Conservation (phyloP, 306 rosid species). For the Dryas octopetala region DNA sequence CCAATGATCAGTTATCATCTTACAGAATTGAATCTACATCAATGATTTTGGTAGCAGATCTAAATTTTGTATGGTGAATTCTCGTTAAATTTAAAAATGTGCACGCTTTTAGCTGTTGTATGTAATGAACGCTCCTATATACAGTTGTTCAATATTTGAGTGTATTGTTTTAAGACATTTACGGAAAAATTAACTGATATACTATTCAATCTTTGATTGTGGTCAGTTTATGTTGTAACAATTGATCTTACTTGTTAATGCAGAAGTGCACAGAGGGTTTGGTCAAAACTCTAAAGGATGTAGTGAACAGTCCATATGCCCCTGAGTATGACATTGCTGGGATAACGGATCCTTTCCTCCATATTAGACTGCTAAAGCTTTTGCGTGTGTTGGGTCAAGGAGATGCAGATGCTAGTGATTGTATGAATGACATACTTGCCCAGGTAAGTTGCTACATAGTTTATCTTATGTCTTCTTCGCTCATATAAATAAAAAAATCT, state of each 20-base stretch:
- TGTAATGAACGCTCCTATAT: constrained; percentile 18
- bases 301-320: constrained; percentile 86
- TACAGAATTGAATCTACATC: not conserved
- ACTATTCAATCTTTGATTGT: constrained; percentile 14
- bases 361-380: constrained; percentile 85
- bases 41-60: not conserved
- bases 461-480: constrained; percentile 9
- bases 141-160: constrained; percentile 11
- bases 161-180: constrained; percentile 1
- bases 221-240: constrained; percentile 23
- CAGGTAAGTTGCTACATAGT: constrained; percentile 57
- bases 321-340: constrained; percentile 98
- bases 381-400: constrained; percentile 91
- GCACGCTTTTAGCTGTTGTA: not conserved
- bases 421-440: constrained; percentile 98
- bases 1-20: not conserved
- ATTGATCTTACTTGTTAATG: constrained; percentile 35
- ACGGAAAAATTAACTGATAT: constrained; percentile 21
- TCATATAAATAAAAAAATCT: too few species aligned
- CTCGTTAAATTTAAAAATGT: not conserved
- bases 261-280: constrained; percentile 87
- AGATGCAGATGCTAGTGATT: constrained; percentile 87
- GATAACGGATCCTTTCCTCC: constrained; percentile 96
- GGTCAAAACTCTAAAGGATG: constrained; percentile 86
- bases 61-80: not conserved